Conservation (phyloP, 352 stramenopile genomes). For the Pythium volutum region DNA sequence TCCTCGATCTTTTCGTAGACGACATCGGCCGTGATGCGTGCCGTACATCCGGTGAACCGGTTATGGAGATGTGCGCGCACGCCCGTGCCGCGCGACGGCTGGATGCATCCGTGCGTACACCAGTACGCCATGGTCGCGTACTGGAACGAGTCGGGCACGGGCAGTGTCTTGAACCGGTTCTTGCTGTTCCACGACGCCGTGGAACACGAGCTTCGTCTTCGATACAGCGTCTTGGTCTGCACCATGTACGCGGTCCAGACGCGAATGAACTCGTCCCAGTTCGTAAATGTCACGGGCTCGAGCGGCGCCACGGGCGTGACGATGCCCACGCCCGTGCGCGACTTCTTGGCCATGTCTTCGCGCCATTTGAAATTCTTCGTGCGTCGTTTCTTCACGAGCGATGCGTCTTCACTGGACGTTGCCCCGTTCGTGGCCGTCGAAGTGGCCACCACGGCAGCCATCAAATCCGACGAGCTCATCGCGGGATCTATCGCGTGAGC, state of each 20-base stretch:
- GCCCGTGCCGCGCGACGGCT: constrained; percentile 63
- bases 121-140: constrained; percentile 85
- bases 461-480: neutral
- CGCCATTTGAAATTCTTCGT: constrained; percentile 83
- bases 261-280: constrained; percentile 65
- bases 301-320: constrained; percentile 46
- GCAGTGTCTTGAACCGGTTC: constrained; percentile 68
- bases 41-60: constrained; percentile 73
- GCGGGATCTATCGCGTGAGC: neutral
- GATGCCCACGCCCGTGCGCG: constrained; percentile 32
- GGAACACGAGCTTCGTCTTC: constrained; percentile 66
- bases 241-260: constrained; percentile 68
- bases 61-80: constrained; percentile 77
- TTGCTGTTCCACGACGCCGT: constrained; percentile 76
- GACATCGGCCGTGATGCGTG: constrained; percentile 69
- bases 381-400: constrained; percentile 69
- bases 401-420: constrained; percentile 10
- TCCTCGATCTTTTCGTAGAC: constrained; percentile 60
- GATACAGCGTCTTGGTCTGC: constrained; percentile 73
- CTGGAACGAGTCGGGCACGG: constrained; percentile 66
- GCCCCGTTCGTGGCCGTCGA: neutral
- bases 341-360: constrained; percentile 63
- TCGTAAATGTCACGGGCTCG: constrained; percentile 50
- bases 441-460: constrained; percentile 13
- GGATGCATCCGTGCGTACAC: constrained; percentile 82